Percentiles rank a stretch among this genome's conserved stretches.
phyloP scores from a whole-genome alignment of 371 early-diverging fungal species.

The Mucor saturninus region DNA sequence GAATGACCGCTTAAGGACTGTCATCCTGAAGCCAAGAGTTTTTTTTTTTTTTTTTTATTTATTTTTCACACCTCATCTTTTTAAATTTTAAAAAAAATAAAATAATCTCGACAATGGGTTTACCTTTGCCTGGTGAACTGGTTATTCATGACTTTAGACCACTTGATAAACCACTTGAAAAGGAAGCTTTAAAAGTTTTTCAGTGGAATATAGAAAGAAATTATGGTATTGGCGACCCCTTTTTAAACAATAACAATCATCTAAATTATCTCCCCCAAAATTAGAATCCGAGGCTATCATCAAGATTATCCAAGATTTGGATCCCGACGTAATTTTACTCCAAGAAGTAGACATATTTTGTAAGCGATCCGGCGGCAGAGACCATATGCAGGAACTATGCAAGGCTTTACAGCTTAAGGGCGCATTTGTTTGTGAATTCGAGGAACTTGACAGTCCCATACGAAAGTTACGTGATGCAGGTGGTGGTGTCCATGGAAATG shows the following conservation, averaged over 20 bases:
- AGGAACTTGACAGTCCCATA: slow-evolving; percentile 67
- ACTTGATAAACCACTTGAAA: not conserved
- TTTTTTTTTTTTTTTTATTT: not conserved
- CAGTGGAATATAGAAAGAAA: slow-evolving; percentile 82
- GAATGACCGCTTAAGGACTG: too few species aligned
- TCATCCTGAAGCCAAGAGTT: not conserved
- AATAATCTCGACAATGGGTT: not conserved
- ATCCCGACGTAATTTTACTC: slow-evolving; percentile 72
- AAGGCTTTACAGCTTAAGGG: slow-evolving; percentile 62
- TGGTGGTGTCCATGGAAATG: slow-evolving; percentile 86
- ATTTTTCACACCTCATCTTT: not conserved
- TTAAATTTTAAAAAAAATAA: not conserved
- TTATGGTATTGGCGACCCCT: slow-evolving; percentile 44
- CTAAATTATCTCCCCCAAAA: not conserved
- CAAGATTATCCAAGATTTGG: slow-evolving; percentile 51
- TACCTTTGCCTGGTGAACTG: slow-evolving; percentile 48
- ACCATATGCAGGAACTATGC: slow-evolving; percentile 65
- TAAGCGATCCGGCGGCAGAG: slow-evolving; percentile 61
- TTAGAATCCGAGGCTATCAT: slow-evolving; percentile 64
- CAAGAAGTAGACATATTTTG: slow-evolving; percentile 79
- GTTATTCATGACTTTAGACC: slow-evolving; percentile 55
- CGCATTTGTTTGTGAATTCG: slow-evolving; percentile 78
- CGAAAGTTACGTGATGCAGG: slow-evolving; percentile 64
- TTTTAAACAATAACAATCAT: not conserved
- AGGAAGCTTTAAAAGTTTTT: slow-evolving; percentile 36